These are phyloP conservation scores for Glomus cerebriforme DNA, from an alignment of 192 early-diverging fungal genomes.

Conservation along the genomic window DNA sequence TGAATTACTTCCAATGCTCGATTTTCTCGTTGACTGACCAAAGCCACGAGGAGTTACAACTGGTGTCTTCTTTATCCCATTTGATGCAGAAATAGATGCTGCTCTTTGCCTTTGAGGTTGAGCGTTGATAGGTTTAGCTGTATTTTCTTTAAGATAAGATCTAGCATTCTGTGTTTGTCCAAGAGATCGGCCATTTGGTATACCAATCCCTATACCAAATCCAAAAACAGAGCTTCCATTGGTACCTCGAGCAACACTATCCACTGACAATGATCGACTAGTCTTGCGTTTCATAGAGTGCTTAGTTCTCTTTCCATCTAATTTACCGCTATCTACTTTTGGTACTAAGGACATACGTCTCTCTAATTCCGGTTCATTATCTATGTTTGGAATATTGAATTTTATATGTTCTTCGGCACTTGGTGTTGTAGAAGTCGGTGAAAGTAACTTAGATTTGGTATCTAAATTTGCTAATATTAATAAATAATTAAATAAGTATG, in stretches of 20 bases:
- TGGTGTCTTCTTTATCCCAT: conserved; percentile 4
- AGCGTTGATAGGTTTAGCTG: background rate
- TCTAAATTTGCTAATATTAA: conserved; percentile 6
- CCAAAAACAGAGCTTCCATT: background rate
- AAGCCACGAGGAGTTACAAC: background rate
- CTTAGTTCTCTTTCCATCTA: conserved; percentile 2
- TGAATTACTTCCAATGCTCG: background rate
- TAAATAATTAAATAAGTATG: background rate
- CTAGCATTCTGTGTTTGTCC: conserved; percentile 5
- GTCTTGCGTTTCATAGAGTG: conserved; percentile 15
- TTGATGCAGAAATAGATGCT: background rate
- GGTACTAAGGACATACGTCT: conserved; percentile 3
- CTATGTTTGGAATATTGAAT: conserved; percentile 3
- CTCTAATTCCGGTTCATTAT: conserved; percentile 13
- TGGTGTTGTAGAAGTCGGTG: conserved; percentile 10
- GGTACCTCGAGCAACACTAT: conserved; percentile 5
- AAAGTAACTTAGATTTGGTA: conserved; percentile 23
- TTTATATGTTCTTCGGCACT: background rate
- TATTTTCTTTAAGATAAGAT: background rate
- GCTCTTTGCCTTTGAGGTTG: background rate
- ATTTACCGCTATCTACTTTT: background rate
- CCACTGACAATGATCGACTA: conserved; percentile 21
- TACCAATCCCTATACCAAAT: conserved; percentile 4
- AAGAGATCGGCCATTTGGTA: background rate
- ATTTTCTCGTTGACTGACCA: background rate